A percentile compares a stretch with the other conserved stretches of the same genome.
phyloP scores from a whole-genome alignment of 805 yeast genomes.

The Yarrowia deformans region DNA sequence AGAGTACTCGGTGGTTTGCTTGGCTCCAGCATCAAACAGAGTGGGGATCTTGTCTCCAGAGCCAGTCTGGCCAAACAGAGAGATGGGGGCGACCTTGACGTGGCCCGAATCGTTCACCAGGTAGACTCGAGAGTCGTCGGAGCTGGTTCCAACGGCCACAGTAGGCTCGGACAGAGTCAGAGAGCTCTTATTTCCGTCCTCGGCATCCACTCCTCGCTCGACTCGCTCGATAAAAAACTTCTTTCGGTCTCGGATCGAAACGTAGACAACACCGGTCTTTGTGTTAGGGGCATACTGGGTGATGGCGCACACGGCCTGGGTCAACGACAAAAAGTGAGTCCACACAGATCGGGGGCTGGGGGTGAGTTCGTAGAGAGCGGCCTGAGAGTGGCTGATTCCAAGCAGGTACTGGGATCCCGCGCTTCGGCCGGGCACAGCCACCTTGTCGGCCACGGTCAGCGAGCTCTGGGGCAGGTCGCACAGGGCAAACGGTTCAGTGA shows the following conservation, averaged over 20 bases:
- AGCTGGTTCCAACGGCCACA: constrained; percentile 12
- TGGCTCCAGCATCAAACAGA: constrained; percentile 30
- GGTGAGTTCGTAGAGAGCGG: constrained; percentile 45
- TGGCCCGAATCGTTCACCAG: constrained; percentile 23
- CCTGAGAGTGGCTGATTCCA: constrained; percentile 49
- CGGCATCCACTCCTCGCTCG: constrained; percentile 10
- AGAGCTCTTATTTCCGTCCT: constrained; percentile 20
- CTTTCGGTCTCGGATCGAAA: constrained; percentile 47
- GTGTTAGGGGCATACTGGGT: constrained; percentile 32
- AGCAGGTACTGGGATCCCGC: constrained; percentile 41
- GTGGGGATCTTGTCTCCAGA: constrained; percentile 33
- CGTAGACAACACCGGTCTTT: constrained; percentile 41
- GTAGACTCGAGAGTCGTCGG: constrained; percentile 18
- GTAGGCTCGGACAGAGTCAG: constrained; percentile 20
- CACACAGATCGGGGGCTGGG: constrained; percentile 50
- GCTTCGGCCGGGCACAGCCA: constrained; percentile 19
- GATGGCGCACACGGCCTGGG: constrained; percentile 46
- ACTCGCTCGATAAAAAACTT: constrained; percentile 43
- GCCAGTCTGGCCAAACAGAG: constrained; percentile 20
- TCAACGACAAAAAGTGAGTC: constrained; percentile 50
- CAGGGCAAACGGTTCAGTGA: constrained; percentile 45
- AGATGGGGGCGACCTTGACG: constrained; percentile 29
- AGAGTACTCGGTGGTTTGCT: constrained; percentile 31
- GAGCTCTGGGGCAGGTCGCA: constrained; percentile 44
- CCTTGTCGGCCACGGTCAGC: constrained; percentile 22